phyloP scores from a whole-genome alignment of 805 yeast genomes.

The Yarrowia divulgata region DNA sequence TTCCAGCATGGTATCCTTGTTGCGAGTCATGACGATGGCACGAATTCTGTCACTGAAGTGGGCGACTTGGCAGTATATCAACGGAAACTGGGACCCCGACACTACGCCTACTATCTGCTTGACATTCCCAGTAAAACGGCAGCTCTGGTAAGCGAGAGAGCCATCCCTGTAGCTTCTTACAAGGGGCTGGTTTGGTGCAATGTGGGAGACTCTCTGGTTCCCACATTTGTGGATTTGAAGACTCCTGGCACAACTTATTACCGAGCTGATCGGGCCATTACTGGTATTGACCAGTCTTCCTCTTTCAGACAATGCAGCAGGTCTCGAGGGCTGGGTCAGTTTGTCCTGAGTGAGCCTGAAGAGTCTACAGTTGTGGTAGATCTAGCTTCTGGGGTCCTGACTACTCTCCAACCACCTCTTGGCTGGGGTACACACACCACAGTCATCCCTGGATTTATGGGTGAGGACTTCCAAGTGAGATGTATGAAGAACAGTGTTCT shows the following conservation, averaged over 20 bases:
- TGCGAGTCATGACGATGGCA: too few species aligned
- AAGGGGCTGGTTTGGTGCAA: not conserved
- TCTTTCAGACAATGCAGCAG: not conserved
- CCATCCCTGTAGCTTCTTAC: not conserved
- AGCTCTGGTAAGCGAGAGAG: too few species aligned
- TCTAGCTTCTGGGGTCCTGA: not conserved
- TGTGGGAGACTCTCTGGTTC: not conserved
- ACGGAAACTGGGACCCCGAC: too few species aligned
- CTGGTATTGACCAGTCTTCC: not conserved
- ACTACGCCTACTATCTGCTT: not conserved
- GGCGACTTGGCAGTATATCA: too few species aligned
- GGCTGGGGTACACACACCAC: too few species aligned
- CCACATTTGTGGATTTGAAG: not conserved
- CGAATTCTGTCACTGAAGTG: too few species aligned
- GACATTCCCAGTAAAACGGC: not conserved
- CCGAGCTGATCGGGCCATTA: not conserved
- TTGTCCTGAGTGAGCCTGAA: too few species aligned
- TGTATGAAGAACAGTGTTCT: too few species aligned
- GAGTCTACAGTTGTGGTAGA: not conserved
- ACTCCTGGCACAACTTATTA: not conserved
- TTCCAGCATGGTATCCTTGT: too few species aligned
- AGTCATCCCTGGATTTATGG: not conserved
- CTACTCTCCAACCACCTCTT: not conserved
- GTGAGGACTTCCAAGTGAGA: not conserved
- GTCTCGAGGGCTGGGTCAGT: not conserved